Base-by-base conservation (phyloP, 768 basidiomycete genomes). In the Brasilioporus rufonigricans region DNA sequence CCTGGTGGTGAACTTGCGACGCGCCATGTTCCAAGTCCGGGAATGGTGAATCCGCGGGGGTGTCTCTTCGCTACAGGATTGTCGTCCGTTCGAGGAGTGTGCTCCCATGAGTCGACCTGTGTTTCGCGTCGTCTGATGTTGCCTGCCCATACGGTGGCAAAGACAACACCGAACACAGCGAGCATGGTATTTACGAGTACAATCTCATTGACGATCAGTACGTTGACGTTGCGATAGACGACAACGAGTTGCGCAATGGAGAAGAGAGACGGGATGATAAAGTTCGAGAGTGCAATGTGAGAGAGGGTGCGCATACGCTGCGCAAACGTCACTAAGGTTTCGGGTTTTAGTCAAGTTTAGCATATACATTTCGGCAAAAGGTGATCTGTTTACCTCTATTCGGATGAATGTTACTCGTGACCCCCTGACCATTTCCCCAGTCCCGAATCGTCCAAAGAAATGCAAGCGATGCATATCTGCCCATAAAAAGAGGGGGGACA, bases 111-210 rank as follows among this genome's bases (percentile, higher is more conserved):
- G 12, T 50, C 44, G 0, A n/a, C 2, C 18, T 41, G 44, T 5
- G 49, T 40, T 5, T 58, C 46, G 36, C 50, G 48, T 33, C 50
- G 56, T 11, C 32, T n/a, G 11, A 39, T 26, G 14, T 52, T 60
- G 18, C 62, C 65, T 2, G 61, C 54, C 71, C 71, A 73, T 14
- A 71, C 64, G 12, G 67, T 72, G 2, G 71, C 71, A 27, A 71
- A 69, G 11, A 66, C 70, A 44, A 68, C 70, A 32, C 70, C 72
- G 21, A 69, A 65, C 32, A 71, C 65, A 18, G 71, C 64, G 13
- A 72, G 50, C 59, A 65, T 67, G 21, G 57, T 63, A 57, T 72
- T 72, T 16, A 61, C 61, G 29, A 69, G 61, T 1, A 69, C 38
- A 53, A 71, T 60, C 3, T 65, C 56, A 56, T 71, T 68, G 33